Base-by-base conservation (phyloP, 2,329 filamentous ascomycete genomes). In the Colletotrichum sp. region DNA sequence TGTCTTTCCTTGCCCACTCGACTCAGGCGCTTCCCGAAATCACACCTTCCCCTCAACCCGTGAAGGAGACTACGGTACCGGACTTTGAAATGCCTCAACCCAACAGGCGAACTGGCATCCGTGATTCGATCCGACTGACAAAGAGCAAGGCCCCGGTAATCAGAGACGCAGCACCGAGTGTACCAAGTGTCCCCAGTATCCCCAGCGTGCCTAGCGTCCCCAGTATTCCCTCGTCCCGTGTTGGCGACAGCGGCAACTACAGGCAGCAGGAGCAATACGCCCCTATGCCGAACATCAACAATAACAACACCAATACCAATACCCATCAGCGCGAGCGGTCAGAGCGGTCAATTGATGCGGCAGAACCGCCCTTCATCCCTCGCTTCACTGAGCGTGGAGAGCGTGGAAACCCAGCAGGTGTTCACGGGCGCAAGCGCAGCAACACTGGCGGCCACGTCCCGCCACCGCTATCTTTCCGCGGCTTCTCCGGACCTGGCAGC, bases 1-100 rank as follows among this genome's bases (percentile, higher is more conserved):
- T 99, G 24, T 98, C 96, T 0, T 99, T 99, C 90, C 89, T 99
- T 36, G 96, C 96, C 15, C 96, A 98, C 83, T 98, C 96, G 1
- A 92, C 94, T 18, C 94, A 96, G 81, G 93, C 94, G 1, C 90
- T 96, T 7, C 95, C 95, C 3, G 95, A 97, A 68, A 91, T 96
- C 18, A 87, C 93, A 5, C 83, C 90, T 16, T 84, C 88, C 10
- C 89, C 90, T 8, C 86, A 89, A 26, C 88, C 90, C 65, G 49
- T 24, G 26, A 89, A 87, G 81, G 85, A 77, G 49, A 89, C 87
- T 81, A 85, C 87, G 5, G 81, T 89, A 3, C 88, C 89, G 0
- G 88, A 91, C 34, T 90, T 89, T 79, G 90, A 92, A 52, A 79
- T 87, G 12, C 86, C 88, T 10, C 87, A 84, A 36, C 80, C 84